Percentiles rank a stretch among this genome's conserved stretches.
These are phyloP conservation scores for Rhodosporidiobolus sp. DNA, from an alignment of 768 basidiomycete species.

Conservation along the genomic window DNA sequence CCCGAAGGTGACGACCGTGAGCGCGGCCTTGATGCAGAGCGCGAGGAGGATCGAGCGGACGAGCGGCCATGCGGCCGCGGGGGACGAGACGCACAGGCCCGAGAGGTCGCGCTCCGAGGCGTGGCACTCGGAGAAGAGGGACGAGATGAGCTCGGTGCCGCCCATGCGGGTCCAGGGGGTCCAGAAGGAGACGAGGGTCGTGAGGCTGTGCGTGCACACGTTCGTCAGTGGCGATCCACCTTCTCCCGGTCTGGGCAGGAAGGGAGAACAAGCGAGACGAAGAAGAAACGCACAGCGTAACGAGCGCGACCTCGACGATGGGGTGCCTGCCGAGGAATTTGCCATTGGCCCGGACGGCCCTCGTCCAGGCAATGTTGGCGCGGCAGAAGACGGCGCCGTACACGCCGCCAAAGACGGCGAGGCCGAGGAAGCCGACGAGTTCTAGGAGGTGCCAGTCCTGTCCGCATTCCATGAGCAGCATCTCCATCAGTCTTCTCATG, in stretches of 20 bases:
- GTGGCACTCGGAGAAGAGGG: slow-evolving; percentile 68
- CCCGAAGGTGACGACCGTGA: slow-evolving; percentile 70
- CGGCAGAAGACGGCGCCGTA: slow-evolving; percentile 94
- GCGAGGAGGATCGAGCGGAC: slow-evolving; percentile 67
- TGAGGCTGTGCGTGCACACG: slow-evolving; percentile 50
- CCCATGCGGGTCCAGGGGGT: slow-evolving; percentile 91
- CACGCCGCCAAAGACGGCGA: slow-evolving; percentile 88
- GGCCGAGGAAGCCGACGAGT: slow-evolving; percentile 73
- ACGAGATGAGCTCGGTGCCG: slow-evolving; percentile 84
- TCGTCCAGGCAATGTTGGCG: slow-evolving; percentile 80
- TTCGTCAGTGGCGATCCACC: not conserved
- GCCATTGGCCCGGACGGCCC: slow-evolving; percentile 66
- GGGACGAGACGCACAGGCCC: slow-evolving; percentile 64
- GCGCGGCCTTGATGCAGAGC: slow-evolving; percentile 71
- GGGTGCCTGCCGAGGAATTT: slow-evolving; percentile 80
- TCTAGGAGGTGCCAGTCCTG: slow-evolving; percentile 94
- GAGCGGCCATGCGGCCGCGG: slow-evolving; percentile 59
- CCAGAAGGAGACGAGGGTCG: slow-evolving; percentile 73
- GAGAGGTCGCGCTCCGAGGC: slow-evolving; percentile 59
- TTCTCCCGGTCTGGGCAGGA: not conserved
- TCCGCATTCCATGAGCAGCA: no score
- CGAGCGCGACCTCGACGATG: slow-evolving; percentile 74
- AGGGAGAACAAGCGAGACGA: not conserved
- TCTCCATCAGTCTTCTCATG: no score
- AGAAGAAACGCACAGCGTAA: slow-evolving; percentile 50